Evolutionary conservation across 305 asterid species (phyloP).

Genomic region (Solanum aculeatissimum): DNA sequence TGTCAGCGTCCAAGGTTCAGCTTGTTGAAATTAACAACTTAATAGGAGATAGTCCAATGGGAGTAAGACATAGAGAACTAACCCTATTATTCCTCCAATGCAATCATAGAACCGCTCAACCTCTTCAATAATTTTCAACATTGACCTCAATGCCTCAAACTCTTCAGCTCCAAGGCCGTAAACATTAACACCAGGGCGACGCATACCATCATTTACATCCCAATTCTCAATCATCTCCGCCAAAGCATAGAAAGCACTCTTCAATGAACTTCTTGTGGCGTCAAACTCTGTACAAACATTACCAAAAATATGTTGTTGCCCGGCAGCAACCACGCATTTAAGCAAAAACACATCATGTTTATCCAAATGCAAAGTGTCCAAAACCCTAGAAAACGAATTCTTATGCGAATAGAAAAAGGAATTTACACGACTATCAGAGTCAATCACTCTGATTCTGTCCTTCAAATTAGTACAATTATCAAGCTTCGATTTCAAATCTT

Average conservation of each 20-base stretch:
- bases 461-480: slow-evolving; percentile 26
- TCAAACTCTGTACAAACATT: slow-evolving; percentile 28
- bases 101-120: slow-evolving; percentile 85
- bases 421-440: slow-evolving; percentile 63
- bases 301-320: slow-evolving; percentile 73
- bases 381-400: slow-evolving; percentile 20
- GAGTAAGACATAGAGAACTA: slow-evolving; percentile 15
- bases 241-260: slow-evolving; percentile 64
- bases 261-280: slow-evolving; percentile 38
- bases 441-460: slow-evolving; percentile 34
- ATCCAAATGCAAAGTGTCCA: slow-evolving; percentile 39
- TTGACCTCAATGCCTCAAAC: slow-evolving; percentile 39
- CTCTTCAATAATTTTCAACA: slow-evolving; percentile 71
- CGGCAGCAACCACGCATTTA: slow-evolving; percentile 83
- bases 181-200: not conserved
- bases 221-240: slow-evolving; percentile 82
- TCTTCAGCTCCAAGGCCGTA: slow-evolving; percentile 32
- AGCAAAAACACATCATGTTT: slow-evolving; percentile 53
- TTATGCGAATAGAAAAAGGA: slow-evolving; percentile 32
- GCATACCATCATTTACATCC: slow-evolving; percentile 36
- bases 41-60: not conserved
- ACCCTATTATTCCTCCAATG: slow-evolving; percentile 97
- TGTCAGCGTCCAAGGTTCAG: not conserved
- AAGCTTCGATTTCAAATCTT: slow-evolving; percentile 31
- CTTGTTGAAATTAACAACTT: not conserved